A percentile compares a stretch with the other conserved stretches of the same genome.
Conservation (phyloP, 257 asterid species). For the Jacaranda copaia region DNA sequence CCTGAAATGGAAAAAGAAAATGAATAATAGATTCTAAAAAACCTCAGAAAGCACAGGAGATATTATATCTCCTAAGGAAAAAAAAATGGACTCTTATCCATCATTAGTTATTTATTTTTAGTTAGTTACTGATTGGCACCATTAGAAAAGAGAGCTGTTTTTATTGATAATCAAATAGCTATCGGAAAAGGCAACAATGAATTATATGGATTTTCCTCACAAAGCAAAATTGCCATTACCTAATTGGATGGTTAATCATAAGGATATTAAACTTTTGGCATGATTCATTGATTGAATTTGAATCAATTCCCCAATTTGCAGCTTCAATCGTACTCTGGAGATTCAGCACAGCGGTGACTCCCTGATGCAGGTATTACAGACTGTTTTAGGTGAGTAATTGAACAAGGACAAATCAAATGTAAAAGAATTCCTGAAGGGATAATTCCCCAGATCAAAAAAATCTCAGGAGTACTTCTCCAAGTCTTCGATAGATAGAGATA, state of each 20-base stretch:
- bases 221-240: conserved; percentile 48
- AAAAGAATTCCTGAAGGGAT: conserved; percentile 3
- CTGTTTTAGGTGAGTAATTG: conserved; percentile 36
- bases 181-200: conserved; percentile 7
- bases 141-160: conserved; percentile 4
- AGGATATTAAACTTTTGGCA: conserved; percentile 80
- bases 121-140: not conserved
- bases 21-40: not conserved
- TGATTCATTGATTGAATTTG: conserved; percentile 68
- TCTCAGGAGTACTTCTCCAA: not conserved
- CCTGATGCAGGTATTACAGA: conserved; percentile 64
- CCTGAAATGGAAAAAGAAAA: conserved; percentile 52
- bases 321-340: conserved; percentile 88
- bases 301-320: conserved; percentile 88
- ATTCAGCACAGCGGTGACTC: conserved; percentile 94
- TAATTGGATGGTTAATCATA: conserved; percentile 93
- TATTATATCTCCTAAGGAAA: conserved; percentile 18
- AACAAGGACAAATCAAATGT: conserved; percentile 32
- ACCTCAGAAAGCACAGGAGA: not conserved
- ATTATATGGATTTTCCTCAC: conserved; percentile 4
- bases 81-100: not conserved
- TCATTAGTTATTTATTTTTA: not conserved
- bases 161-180: not conserved
- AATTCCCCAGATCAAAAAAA: conserved; percentile 15
- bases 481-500: conserved; percentile 2